Base-by-base conservation (phyloP, 2,329 filamentous ascomycete species). In the Fusarium coicis region DNA sequence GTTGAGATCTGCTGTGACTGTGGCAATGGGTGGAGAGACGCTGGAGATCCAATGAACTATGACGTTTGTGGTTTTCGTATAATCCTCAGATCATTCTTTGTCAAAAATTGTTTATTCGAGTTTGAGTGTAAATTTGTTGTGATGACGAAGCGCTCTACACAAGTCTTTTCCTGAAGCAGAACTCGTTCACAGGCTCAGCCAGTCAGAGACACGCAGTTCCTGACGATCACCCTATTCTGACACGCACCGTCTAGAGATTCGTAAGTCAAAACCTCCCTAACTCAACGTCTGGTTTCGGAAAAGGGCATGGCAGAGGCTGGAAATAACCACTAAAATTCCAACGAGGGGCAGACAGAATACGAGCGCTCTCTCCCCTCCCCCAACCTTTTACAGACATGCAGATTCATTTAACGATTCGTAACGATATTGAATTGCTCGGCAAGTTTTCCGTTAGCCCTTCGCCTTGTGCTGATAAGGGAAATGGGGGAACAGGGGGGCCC, bases 181-280 rank as follows among this genome's bases (percentile, higher is more conserved):
- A 37, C 32, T 37, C 34, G 47, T 28, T 55, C 21, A 32, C 21
- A 6, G 28, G 28, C 11, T 19, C 37, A 67, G 50, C 69, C 69
- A 72, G 63, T 72, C 46, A 53, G 53, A 72, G 57, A 16, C 58
- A 49, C 15, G 42, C 54, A 72, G 70, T 72, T 65, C 70, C 68
- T 72, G 70, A n/a, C 50, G 70, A 72, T 72, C 70, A 50, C 30
- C 43, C 64, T 61, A 44, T 42, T 60, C 68, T 72, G 64, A 72
- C 68, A 72, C 69, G 68, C 47, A 68, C 40, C 68, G 56, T 68
- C 68, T 72, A 37, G 57, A 56, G n/a, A 68, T 59, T 47, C 47
- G 53, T 56, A 58, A 67, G 49, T 53, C 49, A 37, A 37, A 34
- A 11, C 30, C 23, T n/a, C 47, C 28, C 32, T 32, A 32, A 23